Base-by-base conservation (phyloP, 2,329 filamentous ascomycete species). In the Dactylellina leptospora region DNA sequence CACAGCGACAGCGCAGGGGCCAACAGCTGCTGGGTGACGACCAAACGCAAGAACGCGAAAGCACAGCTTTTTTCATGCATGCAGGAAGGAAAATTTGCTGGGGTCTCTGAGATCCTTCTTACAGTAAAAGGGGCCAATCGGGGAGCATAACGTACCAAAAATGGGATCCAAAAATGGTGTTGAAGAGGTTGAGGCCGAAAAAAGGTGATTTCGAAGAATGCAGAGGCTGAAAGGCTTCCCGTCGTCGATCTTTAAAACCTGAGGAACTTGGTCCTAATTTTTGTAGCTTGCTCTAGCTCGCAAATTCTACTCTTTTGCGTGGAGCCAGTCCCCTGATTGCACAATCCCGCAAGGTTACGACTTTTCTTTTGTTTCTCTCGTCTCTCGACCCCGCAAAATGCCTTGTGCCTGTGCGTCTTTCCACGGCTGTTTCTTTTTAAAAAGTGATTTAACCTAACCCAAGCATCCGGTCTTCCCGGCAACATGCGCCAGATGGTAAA, bases 11-110 rank as follows among this genome's bases (percentile, higher is more conserved):
- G 59, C 59, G 53, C 68, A 72, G 68, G 68, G 68, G 68, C 59
- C 54, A 55, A 53, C 42, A 53, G 51, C 68, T 72, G 68, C 68
- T 72, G 42, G 36, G 59, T 60, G 59, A 64, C 68, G 59, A 63
- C 59, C 59, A 56, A 72, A 72, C 68, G 68, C 68, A 72, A 68
- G 68, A 72, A 64, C 68, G 68, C 68, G 68, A 72, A 60, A 40
- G 68, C 59, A 72, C 54, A 50, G 38, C 33, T 50, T 59, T 56
- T 63, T 64, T 60, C 45, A 60, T 72, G 68, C 68, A 72, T 36
- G 68, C 63, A 64, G 25, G 45, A 63, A 55, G 28, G 53, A 60
- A 55, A 58, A 30, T 61, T 44, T 55, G 50, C 59, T 50, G 45
- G 23, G 53, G 45, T 58, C 33, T 53, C 33, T 58, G 59, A 64